phyloP scores from a whole-genome alignment of 805 yeast species.

The Kodamaea leandrae region DNA sequence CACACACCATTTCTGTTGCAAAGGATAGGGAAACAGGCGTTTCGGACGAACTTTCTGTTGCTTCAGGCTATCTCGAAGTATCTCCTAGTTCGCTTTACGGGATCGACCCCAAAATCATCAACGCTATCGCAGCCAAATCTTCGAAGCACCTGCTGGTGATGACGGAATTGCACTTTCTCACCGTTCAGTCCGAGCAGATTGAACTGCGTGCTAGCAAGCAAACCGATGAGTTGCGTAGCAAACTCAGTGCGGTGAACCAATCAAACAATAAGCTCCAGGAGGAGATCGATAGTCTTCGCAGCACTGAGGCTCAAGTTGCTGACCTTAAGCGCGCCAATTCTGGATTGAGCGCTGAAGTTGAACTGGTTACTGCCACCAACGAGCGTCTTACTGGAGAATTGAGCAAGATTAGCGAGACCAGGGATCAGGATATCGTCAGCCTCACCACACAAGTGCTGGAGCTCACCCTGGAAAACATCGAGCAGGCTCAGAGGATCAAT shows the following conservation, averaged over 20 bases:
- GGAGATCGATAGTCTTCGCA: background rate
- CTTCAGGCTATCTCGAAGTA: background rate
- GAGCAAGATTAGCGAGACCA: background rate
- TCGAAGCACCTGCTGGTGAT: constrained; percentile 1
- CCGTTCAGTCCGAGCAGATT: background rate
- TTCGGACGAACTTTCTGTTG: background rate
- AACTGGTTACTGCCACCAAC: constrained; percentile 12
- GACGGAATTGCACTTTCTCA: constrained; percentile 1
- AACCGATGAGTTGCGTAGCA: background rate
- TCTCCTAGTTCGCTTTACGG: background rate
- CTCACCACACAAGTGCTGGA: constrained; percentile 4
- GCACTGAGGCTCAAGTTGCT: background rate
- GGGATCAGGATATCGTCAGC: background rate
- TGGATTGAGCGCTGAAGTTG: constrained; percentile 7
- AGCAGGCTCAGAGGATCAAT: constrained; percentile 33
- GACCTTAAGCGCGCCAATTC: constrained; percentile 8
- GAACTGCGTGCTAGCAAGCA: constrained; percentile 2
- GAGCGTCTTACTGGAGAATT: constrained; percentile 5
- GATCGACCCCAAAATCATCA: background rate
- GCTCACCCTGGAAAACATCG: constrained; percentile 32
- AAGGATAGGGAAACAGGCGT: constrained; percentile 27
- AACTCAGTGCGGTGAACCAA: background rate
- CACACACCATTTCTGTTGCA: constrained; percentile 41
- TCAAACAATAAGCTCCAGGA: constrained; percentile 2
- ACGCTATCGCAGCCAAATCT: background rate